Evolutionary conservation across 495 filamentous ascomycete genomes (phyloP).

Genomic region (Neurospora discreta): DNA sequence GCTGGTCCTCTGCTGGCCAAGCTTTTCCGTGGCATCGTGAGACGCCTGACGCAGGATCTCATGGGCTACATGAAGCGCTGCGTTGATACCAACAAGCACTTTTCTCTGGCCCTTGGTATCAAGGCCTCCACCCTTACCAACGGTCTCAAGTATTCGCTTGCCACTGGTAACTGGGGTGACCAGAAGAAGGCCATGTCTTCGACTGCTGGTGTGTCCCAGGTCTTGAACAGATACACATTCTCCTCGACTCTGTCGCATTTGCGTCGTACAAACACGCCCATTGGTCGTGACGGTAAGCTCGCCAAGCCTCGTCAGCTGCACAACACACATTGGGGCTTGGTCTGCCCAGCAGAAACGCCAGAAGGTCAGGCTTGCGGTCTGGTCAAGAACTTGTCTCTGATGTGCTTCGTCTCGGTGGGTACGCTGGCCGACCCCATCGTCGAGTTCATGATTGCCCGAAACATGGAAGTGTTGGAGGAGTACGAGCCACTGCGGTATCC

Average conservation of each 20-base stretch:
- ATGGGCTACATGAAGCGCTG: conserved; percentile 82
- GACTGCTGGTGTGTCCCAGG: conserved; percentile 95
- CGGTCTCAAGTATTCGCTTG: conserved; percentile 89
- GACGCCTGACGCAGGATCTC: conserved; percentile 78
- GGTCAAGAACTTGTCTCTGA: conserved; percentile 95
- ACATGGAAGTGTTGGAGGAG: conserved; percentile 94
- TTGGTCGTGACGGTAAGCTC: conserved; percentile 95
- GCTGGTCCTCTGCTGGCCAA: conserved; percentile 89
- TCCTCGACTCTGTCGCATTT: conserved; percentile 94
- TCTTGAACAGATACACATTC: conserved; percentile 95
- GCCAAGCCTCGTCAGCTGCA: conserved; percentile 96
- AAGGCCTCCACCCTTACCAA: conserved; percentile 86
- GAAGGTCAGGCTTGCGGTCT: conserved; percentile 98
- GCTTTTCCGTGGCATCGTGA: conserved; percentile 80
- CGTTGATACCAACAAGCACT: conserved; percentile 77
- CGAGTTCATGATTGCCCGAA: conserved; percentile 85
- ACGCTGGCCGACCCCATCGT: conserved; percentile 80
- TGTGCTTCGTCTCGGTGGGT: conserved; percentile 96
- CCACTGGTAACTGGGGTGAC: conserved; percentile 99
- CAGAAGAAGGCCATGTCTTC: conserved; percentile 94
- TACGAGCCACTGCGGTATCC: conserved; percentile 83
- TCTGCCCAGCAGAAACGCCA: conserved; percentile 94
- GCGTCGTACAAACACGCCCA: conserved; percentile 91
- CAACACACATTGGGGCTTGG: conserved; percentile 97
- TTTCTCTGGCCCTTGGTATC: conserved; percentile 79